Conservation (phyloP, 1,284 basidiomycete species). For the Cerioporus squamosus region DNA sequence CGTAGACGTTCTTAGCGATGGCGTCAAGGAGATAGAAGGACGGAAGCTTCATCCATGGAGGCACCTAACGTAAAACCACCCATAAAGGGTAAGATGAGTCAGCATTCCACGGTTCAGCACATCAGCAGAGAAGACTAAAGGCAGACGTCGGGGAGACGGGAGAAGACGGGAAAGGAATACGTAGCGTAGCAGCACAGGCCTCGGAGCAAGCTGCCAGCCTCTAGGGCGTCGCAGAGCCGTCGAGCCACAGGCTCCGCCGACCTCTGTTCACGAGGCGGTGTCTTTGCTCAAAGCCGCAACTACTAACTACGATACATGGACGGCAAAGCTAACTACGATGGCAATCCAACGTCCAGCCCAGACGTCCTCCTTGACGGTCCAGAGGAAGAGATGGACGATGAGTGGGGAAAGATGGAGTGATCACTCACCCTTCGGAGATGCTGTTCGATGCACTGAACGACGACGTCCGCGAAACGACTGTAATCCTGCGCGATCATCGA, state of each 20-base stretch:
- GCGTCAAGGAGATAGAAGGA: constrained; percentile 96
- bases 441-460: constrained; percentile 86
- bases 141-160: constrained; percentile 26
- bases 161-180: background rate
- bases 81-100: constrained; percentile 57
- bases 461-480: constrained; percentile 77
- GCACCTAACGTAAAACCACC: constrained; percentile 62
- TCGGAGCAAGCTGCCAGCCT: constrained; percentile 17
- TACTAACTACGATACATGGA: constrained; percentile 30
- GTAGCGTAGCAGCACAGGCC: constrained; percentile 17
- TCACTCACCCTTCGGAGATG: constrained; percentile 89
- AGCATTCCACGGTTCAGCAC: constrained; percentile 51
- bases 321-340: constrained; percentile 15
- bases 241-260: background rate
- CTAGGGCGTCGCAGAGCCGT: background rate
- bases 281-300: constrained; percentile 31
- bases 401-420: constrained; percentile 15
- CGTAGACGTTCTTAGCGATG: constrained; percentile 92
- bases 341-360: background rate
- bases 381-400: constrained; percentile 5
- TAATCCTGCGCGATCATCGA: constrained; percentile 94
- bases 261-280: constrained; percentile 20
- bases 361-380: constrained; percentile 3
- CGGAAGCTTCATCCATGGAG: constrained; percentile 91
- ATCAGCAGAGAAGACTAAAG: constrained; percentile 24